Evolutionary conservation across 345 rosid genomes (phyloP), one percentile per base, ranked within the genome.

Genomic region (Gossypium stocksii): DNA sequence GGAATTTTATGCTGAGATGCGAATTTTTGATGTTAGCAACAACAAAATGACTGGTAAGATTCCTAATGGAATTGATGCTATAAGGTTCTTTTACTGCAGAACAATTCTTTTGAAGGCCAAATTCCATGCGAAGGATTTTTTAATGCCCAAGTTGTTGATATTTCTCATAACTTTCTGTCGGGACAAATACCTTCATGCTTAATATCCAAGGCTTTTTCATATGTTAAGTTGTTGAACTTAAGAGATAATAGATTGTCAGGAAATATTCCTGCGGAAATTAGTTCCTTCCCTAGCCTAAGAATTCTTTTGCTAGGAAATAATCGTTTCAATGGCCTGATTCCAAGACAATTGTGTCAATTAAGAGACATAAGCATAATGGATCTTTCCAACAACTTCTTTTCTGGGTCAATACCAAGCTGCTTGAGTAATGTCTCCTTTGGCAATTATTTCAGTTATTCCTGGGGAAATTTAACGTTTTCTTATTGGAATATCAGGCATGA

Each of bases 31-130:
- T 68, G 44, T 82, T 34, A 60, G 72, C 60, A 41, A 68, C 4
- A 80, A 84, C 22, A 7, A 3, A 23, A 61, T 84, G 49, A 4
- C 29, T 0, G 80, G 80, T 0, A 2, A 4, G 1, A 60, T 84
- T 58, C 82, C 80, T 2, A 3, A 56, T 11, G 76, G 80, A 66
- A 48, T 79, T 3, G 46, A 12, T 8, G 34, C 43, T 9, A 14
- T 9, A 14, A 4, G 2, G 13, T 58, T 23, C 66, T 62, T 62
- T 34, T 34, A 15, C 17, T 23, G n/a, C 19, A 38, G 66, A 62
- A 23, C 38, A 58, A 58, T 58, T 12, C 0, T 20, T 58, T 58
- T 23, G 16, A 58, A 23, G 63, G 63, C 63, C 63, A 23, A 12
- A 4, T 23, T 23, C 63, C 63, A 23, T 58, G 63, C 29, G 38